Base-by-base conservation (phyloP, 1,139 yeast genomes). In the Zygosaccharomyces pseudobailii region DNA sequence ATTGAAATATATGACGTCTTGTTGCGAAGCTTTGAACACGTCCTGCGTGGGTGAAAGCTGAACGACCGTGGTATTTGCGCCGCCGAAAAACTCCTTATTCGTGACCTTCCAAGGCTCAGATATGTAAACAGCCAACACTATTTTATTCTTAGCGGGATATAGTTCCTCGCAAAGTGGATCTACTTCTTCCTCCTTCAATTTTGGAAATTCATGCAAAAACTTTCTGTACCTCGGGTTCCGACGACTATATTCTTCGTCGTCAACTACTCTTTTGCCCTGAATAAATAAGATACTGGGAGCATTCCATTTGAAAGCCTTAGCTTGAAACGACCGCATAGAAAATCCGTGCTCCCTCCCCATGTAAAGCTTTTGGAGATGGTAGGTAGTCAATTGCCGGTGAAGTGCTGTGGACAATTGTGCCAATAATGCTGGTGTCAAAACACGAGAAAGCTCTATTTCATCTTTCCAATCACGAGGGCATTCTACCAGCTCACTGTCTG, bases 271-370 rank as follows among this genome's bases (percentile, higher is more conserved):
- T 55, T 72, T 75, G 0, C 97, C 97, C 4, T 80, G 76, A 0
- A 90, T 73, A 0, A 90, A 54, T 9, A 90, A 55, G 2, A 88
- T 62, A 0, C 96, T 80, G 0, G 96, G 96, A 0, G 96, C 95
- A 55, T 79, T 81, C 96, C 97, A 90, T 61, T 88, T 87, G 70
- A 87, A 83, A 0, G 84, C 87, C 55, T 84, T 87, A 52, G 84
- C 78, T 65, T 90, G 96, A 50, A 90, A 75, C 0, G 96, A 84
- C 37, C 95, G 71, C 74, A 90, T 85, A 0, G 96, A 87, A 61
- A 86, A 90, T 1, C 97, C 97, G 21, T 82, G 74, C 42, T 69
- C 71, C 4, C 89, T 72, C 0, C 95, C 97, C 10, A 78, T 72
- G 58, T 84, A 90, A 6, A 90, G 73, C 56, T 78, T 80, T 44